Evolutionary conservation across 2,329 filamentous ascomycete species (phyloP).

Genomic region (Trichoderma sp.): DNA sequence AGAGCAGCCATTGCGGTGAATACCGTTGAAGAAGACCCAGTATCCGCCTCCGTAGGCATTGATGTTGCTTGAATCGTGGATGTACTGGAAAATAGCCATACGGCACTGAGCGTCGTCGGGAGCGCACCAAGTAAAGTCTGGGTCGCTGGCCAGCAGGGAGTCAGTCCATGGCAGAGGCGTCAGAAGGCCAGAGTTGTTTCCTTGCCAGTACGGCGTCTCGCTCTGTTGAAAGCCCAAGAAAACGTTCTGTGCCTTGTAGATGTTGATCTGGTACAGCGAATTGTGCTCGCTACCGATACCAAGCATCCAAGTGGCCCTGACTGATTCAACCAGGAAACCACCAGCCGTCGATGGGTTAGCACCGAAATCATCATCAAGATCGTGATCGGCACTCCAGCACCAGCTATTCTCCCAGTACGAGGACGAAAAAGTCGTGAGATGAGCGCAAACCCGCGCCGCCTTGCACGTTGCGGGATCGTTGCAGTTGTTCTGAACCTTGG

Average conservation of each 20-base stretch:
- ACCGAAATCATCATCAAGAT: conserved; percentile 43
- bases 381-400: conserved; percentile 47
- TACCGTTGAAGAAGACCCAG: conserved; percentile 30
- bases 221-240: conserved; percentile 45
- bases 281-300: conserved; percentile 51
- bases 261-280: conserved; percentile 51
- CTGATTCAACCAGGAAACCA: conserved; percentile 43
- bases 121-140: conserved; percentile 29
- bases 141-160: conserved; percentile 24
- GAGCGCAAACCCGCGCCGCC: conserved; percentile 45
- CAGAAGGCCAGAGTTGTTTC: conserved; percentile 29
- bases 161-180: conserved; percentile 40
- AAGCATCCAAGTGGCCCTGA: conserved; percentile 48
- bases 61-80: conserved; percentile 20
- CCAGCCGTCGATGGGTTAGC: conserved; percentile 45
- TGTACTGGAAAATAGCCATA: conserved; percentile 22
- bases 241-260: conserved; percentile 43
- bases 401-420: conserved; percentile 54
- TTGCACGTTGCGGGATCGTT: conserved; percentile 39
- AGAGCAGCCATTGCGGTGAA: conserved; percentile 21
- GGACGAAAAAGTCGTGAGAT: conserved; percentile 43
- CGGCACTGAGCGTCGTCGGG: conserved; percentile 26
- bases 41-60: conserved; percentile 26
- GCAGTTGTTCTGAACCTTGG: conserved; percentile 38
- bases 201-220: conserved; percentile 45